phyloP scores from a whole-genome alignment of 495 filamentous ascomycete species.

The Aspergillus asperescens region DNA sequence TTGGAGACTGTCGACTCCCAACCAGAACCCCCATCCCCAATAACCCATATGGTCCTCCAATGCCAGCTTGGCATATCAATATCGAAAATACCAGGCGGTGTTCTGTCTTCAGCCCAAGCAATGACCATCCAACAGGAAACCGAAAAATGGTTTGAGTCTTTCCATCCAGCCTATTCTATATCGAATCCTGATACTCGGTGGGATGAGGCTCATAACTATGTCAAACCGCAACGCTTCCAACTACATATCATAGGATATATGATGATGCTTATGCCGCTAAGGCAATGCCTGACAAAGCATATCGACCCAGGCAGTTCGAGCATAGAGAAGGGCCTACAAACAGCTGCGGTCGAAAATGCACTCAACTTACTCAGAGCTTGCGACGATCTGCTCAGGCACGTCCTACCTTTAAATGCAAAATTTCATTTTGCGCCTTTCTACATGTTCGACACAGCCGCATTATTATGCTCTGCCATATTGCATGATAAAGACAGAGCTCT shows the following conservation, averaged over 20 bases:
- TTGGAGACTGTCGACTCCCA: constrained; percentile 17
- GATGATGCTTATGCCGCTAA: constrained; percentile 40
- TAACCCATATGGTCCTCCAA: constrained; percentile 23
- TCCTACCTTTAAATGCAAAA: constrained; percentile 41
- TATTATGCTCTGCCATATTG: constrained; percentile 47
- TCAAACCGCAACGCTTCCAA: constrained; percentile 45
- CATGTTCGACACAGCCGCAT: constrained; percentile 47
- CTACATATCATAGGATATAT: constrained; percentile 45
- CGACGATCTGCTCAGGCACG: constrained; percentile 35
- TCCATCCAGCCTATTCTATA: constrained; percentile 40
- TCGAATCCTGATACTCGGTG: constrained; percentile 38
- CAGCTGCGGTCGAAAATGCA: constrained; percentile 35
- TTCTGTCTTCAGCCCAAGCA: constrained; percentile 10
- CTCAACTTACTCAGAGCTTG: constrained; percentile 39
- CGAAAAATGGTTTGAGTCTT: constrained; percentile 35
- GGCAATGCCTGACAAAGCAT: constrained; percentile 35
- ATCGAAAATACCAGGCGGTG: constrained; percentile 11
- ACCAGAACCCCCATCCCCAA: constrained; percentile 19
- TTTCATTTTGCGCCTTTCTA: constrained; percentile 50
- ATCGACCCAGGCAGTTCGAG: constrained; percentile 19
- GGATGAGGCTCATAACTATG: constrained; percentile 38
- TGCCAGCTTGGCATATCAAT: constrained; percentile 22
- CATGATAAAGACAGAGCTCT: constrained; percentile 41
- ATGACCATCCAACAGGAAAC: constrained; percentile 26
- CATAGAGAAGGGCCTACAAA: constrained; percentile 27